Evolutionary conservation across 1,284 basidiomycete genomes (phyloP).

Genomic region (Fomitopsis betulina): DNA sequence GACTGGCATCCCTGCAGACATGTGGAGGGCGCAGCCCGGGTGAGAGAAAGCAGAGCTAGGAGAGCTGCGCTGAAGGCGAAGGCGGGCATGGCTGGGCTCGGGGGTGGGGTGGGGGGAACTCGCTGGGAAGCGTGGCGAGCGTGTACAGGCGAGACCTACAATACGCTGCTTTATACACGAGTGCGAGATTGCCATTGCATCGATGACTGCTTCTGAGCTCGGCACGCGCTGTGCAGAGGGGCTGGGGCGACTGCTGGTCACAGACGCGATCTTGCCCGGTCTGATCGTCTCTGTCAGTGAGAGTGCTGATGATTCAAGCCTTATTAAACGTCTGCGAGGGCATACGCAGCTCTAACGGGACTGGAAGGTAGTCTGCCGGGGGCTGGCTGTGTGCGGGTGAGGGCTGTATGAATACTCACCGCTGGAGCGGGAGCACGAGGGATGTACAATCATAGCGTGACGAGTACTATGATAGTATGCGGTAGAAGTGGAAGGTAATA

Average conservation of each 20-base stretch:
- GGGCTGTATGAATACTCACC: too few relatives aligned
- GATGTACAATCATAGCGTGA: too few relatives aligned
- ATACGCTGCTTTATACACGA: not conserved
- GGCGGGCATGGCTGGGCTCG: not conserved
- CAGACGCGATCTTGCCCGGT: not conserved
- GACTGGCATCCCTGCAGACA: conserved; percentile 2
- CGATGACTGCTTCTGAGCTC: not conserved
- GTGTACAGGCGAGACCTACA: not conserved
- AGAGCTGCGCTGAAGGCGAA: conserved; percentile 4
- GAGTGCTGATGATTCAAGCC: too few relatives aligned
- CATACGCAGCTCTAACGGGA: too few relatives aligned
- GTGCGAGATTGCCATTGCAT: not conserved
- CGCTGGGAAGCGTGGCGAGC: not conserved
- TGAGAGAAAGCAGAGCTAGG: not conserved
- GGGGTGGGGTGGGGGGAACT: not conserved
- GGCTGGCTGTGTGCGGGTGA: too few relatives aligned
- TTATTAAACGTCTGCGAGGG: too few relatives aligned
- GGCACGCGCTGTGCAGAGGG: not conserved
- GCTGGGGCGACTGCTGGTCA: not conserved
- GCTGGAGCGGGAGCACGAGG: too few relatives aligned
- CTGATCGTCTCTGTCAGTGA: too few relatives aligned
- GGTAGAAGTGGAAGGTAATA: too few relatives aligned
- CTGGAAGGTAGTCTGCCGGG: too few relatives aligned
- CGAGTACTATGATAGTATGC: too few relatives aligned
- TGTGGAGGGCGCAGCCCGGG: conserved; percentile 4